Evolutionary conservation across 2,329 filamentous ascomycete species (phyloP).

Genomic region (Epicoccum sorghinum): DNA sequence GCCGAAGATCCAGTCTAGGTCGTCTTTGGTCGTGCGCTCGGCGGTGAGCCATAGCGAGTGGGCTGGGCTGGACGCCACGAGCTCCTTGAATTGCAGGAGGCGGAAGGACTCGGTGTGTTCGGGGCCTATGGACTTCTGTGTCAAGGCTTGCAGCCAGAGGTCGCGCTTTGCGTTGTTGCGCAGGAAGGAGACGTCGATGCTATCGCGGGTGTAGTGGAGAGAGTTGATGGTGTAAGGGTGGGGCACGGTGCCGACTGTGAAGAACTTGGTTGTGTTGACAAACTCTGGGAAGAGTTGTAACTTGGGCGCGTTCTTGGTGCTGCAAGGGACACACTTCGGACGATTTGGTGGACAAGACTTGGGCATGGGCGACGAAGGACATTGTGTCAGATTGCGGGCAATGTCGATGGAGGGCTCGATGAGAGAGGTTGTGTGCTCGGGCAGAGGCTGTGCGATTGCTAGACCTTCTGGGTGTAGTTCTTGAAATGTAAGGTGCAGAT

Average conservation of each 20-base stretch:
- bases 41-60: constrained; percentile 82
- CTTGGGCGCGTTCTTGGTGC: constrained; percentile 65
- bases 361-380: constrained; percentile 74
- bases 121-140: constrained; percentile 69
- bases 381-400: constrained; percentile 76
- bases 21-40: constrained; percentile 65
- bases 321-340: constrained; percentile 74
- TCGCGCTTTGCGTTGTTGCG: constrained; percentile 72
- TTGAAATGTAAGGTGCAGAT: constrained; percentile 86
- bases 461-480: constrained; percentile 78
- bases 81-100: constrained; percentile 78
- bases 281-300: constrained; percentile 72
- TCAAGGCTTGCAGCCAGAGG: constrained; percentile 75
- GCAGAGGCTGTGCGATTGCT: constrained; percentile 78
- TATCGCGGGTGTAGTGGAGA: constrained; percentile 64
- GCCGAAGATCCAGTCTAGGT: constrained; percentile 88
- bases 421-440: constrained; percentile 75
- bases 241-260: constrained; percentile 85
- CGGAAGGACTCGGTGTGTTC: constrained; percentile 68
- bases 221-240: constrained; percentile 86
- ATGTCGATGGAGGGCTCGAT: constrained; percentile 72
- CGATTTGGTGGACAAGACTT: constrained; percentile 84
- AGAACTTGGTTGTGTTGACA: constrained; percentile 73
- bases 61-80: constrained; percentile 69
- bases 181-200: constrained; percentile 51